A percentile compares a stretch with the other conserved stretches of the same genome.
phyloP scores from a whole-genome alignment of 345 rosid species.

The Moricandia arvensis region DNA sequence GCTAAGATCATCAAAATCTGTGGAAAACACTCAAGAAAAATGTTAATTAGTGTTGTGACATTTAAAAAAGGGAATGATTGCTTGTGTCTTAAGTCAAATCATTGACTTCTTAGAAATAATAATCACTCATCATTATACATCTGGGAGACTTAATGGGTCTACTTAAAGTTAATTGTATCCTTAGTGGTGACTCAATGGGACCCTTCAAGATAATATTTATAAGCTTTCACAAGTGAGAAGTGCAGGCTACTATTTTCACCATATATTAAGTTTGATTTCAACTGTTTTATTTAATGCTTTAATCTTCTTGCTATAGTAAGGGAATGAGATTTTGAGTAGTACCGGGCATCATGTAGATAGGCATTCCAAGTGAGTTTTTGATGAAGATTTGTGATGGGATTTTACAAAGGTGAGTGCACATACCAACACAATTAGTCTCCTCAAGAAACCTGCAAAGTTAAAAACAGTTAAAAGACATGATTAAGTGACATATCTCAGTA shows the following conservation, averaged over 20 bases:
- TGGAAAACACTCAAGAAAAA: constrained; percentile 9
- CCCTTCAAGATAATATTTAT: constrained; percentile 49
- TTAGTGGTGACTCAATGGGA: constrained; percentile 56
- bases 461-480: constrained; percentile 12
- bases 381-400: constrained; percentile 77
- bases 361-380: constrained; percentile 75
- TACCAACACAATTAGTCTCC: constrained; percentile 78
- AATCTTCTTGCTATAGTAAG: constrained; percentile 4
- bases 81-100: constrained; percentile 19
- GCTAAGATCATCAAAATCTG: constrained; percentile 96
- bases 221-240: constrained; percentile 55
- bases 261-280: constrained; percentile 11
- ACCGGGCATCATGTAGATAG: constrained; percentile 91
- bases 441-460: constrained; percentile 71
- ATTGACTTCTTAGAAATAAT: constrained; percentile 16
- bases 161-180: constrained; percentile 54
- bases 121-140: constrained; percentile 30
- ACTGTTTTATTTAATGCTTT: background rate
- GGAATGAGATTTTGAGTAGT: constrained; percentile 29
- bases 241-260: constrained; percentile 50
- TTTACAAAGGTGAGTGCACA: constrained; percentile 91
- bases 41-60: constrained; percentile 15
- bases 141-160: constrained; percentile 40
- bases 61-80: constrained; percentile 14
- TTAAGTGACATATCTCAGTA: background rate